Conservation (phyloP, 2,329 filamentous ascomycete genomes). For the Aotearoamyces nothofagi region DNA sequence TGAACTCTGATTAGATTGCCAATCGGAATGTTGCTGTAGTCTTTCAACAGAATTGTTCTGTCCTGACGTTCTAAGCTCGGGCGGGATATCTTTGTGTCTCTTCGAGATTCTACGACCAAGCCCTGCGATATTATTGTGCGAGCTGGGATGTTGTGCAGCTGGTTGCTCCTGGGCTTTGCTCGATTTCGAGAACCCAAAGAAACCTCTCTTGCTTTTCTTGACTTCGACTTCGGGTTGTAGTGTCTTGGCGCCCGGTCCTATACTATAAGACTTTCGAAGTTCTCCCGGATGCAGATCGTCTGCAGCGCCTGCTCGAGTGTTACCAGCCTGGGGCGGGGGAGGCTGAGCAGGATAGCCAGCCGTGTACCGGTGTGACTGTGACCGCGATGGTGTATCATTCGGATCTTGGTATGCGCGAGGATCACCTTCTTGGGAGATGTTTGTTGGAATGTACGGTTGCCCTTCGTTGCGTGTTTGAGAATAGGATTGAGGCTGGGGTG, state of each 20-base stretch:
- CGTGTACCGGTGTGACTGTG: constrained; percentile 13
- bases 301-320: constrained; percentile 8
- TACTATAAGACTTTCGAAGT: constrained; percentile 9
- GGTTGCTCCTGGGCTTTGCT: constrained; percentile 15
- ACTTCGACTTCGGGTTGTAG: constrained; percentile 10
- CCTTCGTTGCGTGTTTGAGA: background rate
- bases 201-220: constrained; percentile 15
- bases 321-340: constrained; percentile 6
- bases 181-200: constrained; percentile 16
- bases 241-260: constrained; percentile 5
- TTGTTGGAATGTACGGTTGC: background rate
- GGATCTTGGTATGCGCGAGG: constrained; percentile 7
- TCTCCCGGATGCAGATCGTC: constrained; percentile 14
- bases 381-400: constrained; percentile 11
- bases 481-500: background rate
- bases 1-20: constrained; percentile 16
- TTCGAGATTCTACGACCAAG: constrained; percentile 41
- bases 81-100: constrained; percentile 33
- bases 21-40: constrained; percentile 19
- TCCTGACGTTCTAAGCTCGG: constrained; percentile 24
- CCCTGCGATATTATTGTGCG: constrained; percentile 32
- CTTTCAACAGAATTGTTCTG: constrained; percentile 23
- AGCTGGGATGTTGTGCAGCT: constrained; percentile 4
- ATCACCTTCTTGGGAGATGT: background rate
- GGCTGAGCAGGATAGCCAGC: constrained; percentile 10